Conservation (phyloP, 192 early-diverging fungal species). For the Gryganskiella cystojenkinii region DNA sequence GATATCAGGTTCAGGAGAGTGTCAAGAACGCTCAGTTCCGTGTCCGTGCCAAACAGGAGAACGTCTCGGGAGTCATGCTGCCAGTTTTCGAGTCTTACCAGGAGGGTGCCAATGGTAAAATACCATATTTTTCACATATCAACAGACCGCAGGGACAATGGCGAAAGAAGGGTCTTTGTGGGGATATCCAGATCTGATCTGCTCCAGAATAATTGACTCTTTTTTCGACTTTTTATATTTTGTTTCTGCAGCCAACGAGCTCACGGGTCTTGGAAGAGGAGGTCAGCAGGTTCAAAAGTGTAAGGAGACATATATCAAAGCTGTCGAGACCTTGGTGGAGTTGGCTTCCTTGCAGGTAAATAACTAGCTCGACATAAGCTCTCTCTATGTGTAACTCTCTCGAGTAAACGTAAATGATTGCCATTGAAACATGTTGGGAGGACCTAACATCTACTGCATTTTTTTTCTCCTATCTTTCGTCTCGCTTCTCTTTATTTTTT, state of each 20-base stretch:
- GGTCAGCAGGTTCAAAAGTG: conserved; percentile 97
- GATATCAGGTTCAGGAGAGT: conserved; percentile 96
- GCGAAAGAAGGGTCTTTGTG: no score
- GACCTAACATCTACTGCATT: conserved; percentile 3
- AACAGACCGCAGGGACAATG: no score
- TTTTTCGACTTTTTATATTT: background rate
- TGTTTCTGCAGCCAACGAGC: conserved; percentile 80
- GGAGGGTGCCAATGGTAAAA: conserved; percentile 88
- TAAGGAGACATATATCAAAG: conserved; percentile 94
- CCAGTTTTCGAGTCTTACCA: conserved; percentile 91
- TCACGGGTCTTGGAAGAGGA: conserved; percentile 98
- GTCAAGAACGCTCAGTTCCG: conserved; percentile 92
- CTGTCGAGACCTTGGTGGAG: conserved; percentile 95
- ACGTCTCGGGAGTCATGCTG: conserved; percentile 96
- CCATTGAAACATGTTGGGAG: no score
- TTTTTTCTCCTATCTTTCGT: background rate
- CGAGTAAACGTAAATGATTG: no score
- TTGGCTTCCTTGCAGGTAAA: conserved; percentile 95
- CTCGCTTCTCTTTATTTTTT: conserved; percentile 1
- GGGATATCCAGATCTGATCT: no score
- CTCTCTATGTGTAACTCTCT: no score
- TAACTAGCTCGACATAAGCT: no score
- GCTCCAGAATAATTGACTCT: background rate
- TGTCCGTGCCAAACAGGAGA: conserved; percentile 93
- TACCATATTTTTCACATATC: background rate